Evolutionary conservation across 371 early-diverging fungal species (phyloP), one percentile per base, ranked within the genome.

Genomic region (Lichtheimia ramosa): DNA sequence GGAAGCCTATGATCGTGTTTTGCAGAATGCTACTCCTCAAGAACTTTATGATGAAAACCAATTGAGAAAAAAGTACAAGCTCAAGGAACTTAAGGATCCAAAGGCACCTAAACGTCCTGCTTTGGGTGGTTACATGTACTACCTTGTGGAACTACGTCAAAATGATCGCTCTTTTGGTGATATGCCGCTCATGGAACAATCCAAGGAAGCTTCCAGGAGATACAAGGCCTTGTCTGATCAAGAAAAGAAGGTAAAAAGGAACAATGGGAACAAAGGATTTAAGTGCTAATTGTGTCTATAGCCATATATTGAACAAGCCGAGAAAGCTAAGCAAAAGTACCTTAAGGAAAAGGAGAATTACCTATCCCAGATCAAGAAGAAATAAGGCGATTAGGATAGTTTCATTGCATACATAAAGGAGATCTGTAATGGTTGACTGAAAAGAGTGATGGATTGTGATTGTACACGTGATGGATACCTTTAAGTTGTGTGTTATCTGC

Each of bases 81-180:
- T 79, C 61, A 51, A 65, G 4, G 40, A 73, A 27, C 68, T 89
- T 25, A 81, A 72, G 63, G 87, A 89, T 59, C 89, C 89, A 48
- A 80, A 74, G 23, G 74, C 75, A 20, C 89, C 89, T 42, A 85
- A 83, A 71, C 75, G 77, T 7, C 85, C 87, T 5, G 2, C 24
- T 7, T 43, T 58, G 50, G 69, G 74, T 39, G 63, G 69, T 1
- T 89, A 65, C 50, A 57, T 83, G 64, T 53, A 71, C 4, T 89
- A 65, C 46, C 41, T 73, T 1, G 46, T 62, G n/a, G 73, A 82
- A 13, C 54, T 57, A 43, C 77, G 75, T 15, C 50, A 56, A 8
- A 50, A 61, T 34, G 70, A 74, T 23, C 52, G 56, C 24, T 24
- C 61, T 5, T 54, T 67, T 24, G 39, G 15, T 2, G n/a, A n/a